phyloP scores from a whole-genome alignment of 2,329 filamentous ascomycete species.

The Trichoderma afroharzianum region DNA sequence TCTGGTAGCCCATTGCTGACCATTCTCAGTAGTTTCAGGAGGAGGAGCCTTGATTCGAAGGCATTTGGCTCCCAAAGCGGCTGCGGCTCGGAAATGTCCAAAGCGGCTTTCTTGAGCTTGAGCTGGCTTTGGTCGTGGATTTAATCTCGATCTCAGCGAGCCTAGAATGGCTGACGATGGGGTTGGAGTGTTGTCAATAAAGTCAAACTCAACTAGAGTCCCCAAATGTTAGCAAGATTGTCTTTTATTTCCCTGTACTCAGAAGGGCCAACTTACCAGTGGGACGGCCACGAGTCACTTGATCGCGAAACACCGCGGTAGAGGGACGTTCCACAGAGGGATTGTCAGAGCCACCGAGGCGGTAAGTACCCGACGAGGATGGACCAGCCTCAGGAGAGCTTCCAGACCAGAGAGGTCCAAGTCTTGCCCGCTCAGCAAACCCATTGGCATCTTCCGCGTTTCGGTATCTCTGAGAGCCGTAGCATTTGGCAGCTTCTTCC shows the following conservation, averaged over 20 bases:
- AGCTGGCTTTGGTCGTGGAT: neutral
- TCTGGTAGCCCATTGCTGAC: neutral
- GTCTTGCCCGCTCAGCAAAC: slow-evolving; percentile 29
- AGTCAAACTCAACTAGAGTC: neutral
- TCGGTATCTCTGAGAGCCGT: slow-evolving; percentile 4
- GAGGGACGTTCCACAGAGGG: slow-evolving; percentile 1
- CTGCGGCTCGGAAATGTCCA: slow-evolving; percentile 8
- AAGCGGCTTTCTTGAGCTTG: neutral
- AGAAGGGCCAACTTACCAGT: neutral
- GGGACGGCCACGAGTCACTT: neutral
- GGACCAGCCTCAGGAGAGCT: neutral
- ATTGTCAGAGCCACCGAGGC: neutral
- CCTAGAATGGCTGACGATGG: slow-evolving; percentile 17
- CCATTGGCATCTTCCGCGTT: neutral
- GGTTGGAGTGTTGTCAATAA: neutral
- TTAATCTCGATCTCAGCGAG: neutral
- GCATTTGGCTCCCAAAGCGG: slow-evolving; percentile 9
- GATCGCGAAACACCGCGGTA: neutral
- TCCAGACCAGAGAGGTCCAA: slow-evolving; percentile 31
- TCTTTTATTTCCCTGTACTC: neutral
- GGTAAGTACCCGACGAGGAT: neutral
- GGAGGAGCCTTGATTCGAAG: slow-evolving; percentile 7
- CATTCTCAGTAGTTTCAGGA: neutral
- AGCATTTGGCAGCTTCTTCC: slow-evolving; percentile 32
- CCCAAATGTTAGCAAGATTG: neutral